phyloP scores from a whole-genome alignment of 75 land plant species.

The Cupressus sempervirens region DNA sequence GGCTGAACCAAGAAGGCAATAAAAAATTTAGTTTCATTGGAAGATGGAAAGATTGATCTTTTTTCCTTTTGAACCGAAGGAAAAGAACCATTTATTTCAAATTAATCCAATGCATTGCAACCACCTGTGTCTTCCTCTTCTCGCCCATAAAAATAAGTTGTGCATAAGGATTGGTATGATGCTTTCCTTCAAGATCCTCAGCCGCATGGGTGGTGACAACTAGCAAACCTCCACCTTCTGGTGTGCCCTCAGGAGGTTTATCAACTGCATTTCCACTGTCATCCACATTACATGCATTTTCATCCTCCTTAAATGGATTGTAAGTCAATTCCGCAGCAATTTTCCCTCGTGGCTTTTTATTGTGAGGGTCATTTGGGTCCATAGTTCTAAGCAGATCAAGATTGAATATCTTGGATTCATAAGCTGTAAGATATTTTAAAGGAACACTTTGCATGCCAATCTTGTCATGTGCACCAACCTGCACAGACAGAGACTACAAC shows the following conservation, averaged over 20 bases:
- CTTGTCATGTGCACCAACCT: constrained; percentile 82
- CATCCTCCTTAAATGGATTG: constrained; percentile 72
- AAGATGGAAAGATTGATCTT: background rate
- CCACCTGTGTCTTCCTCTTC: constrained; percentile 73
- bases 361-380: constrained; percentile 63
- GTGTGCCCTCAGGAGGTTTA: constrained; percentile 13
- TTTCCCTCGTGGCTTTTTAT: constrained; percentile 63
- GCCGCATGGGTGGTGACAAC: constrained; percentile 63
- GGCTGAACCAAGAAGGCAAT: constrained; percentile 33
- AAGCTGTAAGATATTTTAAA: constrained; percentile 44
- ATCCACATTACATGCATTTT: constrained; percentile 1
- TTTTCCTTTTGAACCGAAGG: background rate
- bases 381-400: constrained; percentile 66
- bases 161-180: constrained; percentile 86
- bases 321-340: constrained; percentile 63
- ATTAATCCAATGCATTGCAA: background rate
- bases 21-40: background rate
- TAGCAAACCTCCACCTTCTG: constrained; percentile 60
- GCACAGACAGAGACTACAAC: constrained; percentile 10
- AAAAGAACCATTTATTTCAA: constrained; percentile 4
- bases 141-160: constrained; percentile 71
- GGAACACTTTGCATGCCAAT: constrained; percentile 88
- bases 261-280: constrained; percentile 16
- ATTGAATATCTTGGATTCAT: constrained; percentile 48
- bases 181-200: constrained; percentile 78